Evolutionary conservation across 768 basidiomycete species (phyloP), one percentile per base, ranked within the genome.

Genomic region (Auriculariales sp.): DNA sequence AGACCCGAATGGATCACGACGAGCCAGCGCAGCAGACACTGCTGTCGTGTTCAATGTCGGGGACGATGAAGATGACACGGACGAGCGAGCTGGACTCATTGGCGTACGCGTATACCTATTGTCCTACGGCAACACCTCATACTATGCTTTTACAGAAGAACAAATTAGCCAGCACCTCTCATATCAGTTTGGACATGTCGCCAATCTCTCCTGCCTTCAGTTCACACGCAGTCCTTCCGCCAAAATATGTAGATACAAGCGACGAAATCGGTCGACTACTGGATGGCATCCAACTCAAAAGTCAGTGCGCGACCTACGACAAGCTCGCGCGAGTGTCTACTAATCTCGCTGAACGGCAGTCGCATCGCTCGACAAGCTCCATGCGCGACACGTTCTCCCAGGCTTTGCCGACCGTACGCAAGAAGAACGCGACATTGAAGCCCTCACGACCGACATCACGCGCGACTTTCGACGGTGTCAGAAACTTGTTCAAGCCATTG

Each of bases 371-470:
- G 95, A 98, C 65, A 95, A 87, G 63, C 78, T 99, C 3, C 94
- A 99, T 57, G 88, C 94, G 55, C 95, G 88, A 62, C 93, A 95
- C 64, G 84, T 83, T 51, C 76, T 99, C 4, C 95, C 95, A 55
- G 94, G 93, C 1, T 99, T 99, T 63, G 77, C 90, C 61, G 95
- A 99, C 75, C 84, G 95, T 48, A 72, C 85, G 2, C 80, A 81
- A 3, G 94, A 99, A 67, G 94, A 98, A 67, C 75, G 80, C 53
- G 93, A 98, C 62, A 99, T 99, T 53, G 87, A 95, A 61, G 64
- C 73, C 19, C 71, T 84, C 46, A 93, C 93, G 3, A 77, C 74
- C 32, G 82, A 87, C 58, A 88, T 99, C 64, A 99, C 94, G 44
- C 76, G 82, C 58, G 81, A 84, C 61, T 83, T 87, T 58, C 74